A percentile compares a stretch with the other conserved stretches of the same genome.
Evolutionary conservation across 495 filamentous ascomycete species (phyloP).

Genomic region (Usnea hakonensis): DNA sequence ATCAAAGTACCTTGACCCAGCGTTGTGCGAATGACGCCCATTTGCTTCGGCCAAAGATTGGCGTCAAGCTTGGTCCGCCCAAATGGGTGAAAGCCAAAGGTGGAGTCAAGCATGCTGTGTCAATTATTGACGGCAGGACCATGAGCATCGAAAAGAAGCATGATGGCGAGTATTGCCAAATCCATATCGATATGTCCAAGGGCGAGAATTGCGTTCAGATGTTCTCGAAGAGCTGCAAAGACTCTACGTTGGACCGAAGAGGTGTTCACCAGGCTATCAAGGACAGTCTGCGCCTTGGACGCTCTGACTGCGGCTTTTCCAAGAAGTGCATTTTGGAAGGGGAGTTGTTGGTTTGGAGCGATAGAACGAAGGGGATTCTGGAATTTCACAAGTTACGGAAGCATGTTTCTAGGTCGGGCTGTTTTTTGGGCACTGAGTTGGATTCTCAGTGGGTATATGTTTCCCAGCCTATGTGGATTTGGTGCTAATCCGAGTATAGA

Average conservation of each 20-base stretch:
- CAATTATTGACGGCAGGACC: conserved; percentile 47
- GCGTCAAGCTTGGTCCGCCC: conserved; percentile 69
- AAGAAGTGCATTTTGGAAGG: conserved; percentile 70
- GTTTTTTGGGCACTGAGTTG: conserved; percentile 54
- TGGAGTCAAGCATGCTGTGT: conserved; percentile 55
- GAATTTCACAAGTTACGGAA: conserved; percentile 76
- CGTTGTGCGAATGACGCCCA: conserved; percentile 29
- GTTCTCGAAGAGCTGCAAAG: conserved; percentile 86
- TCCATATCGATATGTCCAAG: conserved; percentile 66
- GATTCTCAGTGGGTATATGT: conserved; percentile 56
- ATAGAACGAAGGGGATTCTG: conserved; percentile 50
- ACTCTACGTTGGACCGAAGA: conserved; percentile 65
- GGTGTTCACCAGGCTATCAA: conserved; percentile 47
- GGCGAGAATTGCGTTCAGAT: conserved; percentile 55
- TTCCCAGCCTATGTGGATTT: neutral
- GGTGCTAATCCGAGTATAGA: conserved; percentile 31
- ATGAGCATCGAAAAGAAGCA: conserved; percentile 78
- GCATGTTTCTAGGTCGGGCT: conserved; percentile 66
- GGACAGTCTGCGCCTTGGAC: conserved; percentile 51
- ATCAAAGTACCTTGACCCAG: conserved; percentile 19
- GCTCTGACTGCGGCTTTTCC: conserved; percentile 47
- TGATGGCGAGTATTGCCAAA: conserved; percentile 83
- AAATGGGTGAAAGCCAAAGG: conserved; percentile 57
- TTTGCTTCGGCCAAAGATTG: conserved; percentile 52
- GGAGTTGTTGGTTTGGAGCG: conserved; percentile 71